Conservation (phyloP, 2,329 filamentous ascomycete genomes). For the Ophiosphaerella korrae region DNA sequence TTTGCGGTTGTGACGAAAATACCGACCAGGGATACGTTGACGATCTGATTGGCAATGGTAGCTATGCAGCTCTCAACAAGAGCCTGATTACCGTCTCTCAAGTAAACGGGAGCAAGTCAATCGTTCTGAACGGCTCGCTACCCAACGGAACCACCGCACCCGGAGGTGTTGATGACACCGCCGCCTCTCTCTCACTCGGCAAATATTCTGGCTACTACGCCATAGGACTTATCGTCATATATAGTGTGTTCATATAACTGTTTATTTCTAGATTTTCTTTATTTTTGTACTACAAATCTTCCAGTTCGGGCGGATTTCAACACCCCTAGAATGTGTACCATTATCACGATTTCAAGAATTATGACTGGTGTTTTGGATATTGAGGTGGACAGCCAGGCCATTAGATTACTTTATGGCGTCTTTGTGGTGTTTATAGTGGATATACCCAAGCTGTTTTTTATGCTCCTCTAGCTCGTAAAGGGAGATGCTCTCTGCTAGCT, state of each 20-base stretch:
- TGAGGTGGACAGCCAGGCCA: no score
- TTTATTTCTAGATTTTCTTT: background rate
- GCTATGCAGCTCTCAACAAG: constrained; percentile 64
- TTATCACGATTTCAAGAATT: no score
- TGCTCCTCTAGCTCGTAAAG: no score
- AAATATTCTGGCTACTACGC: constrained; percentile 48
- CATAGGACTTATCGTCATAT: constrained; percentile 46
- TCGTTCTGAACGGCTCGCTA: constrained; percentile 78
- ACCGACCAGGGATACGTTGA: constrained; percentile 63
- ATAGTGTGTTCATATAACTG: constrained; percentile 22
- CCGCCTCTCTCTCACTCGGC: constrained; percentile 23
- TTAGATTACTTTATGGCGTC: no score
- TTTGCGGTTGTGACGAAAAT: constrained; percentile 74
- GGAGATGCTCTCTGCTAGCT: no score
- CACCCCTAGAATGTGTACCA: no score
- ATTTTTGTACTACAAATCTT: background rate
- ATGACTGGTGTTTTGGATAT: no score
- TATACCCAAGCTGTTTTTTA: no score
- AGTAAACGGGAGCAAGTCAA: constrained; percentile 66
- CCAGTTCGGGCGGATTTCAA: no score
- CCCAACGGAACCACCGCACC: constrained; percentile 60
- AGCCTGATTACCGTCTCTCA: constrained; percentile 65
- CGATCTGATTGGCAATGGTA: constrained; percentile 62
- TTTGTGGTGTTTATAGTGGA: no score
- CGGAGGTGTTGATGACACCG: constrained; percentile 42